Conservation (phyloP, 495 filamentous ascomycete genomes). For the Penicillium waksmanii region DNA sequence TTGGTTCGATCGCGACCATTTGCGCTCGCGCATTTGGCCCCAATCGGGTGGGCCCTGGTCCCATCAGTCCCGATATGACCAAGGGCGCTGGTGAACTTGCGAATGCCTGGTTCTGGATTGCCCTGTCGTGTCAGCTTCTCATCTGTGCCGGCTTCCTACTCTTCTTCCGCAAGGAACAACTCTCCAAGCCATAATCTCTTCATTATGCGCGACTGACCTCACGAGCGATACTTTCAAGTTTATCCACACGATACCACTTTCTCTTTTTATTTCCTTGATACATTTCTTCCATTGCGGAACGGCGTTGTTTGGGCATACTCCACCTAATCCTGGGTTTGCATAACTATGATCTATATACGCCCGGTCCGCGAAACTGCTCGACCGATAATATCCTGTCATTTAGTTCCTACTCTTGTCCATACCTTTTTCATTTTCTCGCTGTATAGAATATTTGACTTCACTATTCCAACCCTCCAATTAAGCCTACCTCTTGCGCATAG, state of each 20-base stretch:
- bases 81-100: conserved; percentile 47
- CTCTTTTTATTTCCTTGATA: conserved; percentile 2
- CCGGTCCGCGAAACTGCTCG: neutral
- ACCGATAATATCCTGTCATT: conserved; percentile 2
- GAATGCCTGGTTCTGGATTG: conserved; percentile 69
- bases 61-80: conserved; percentile 48
- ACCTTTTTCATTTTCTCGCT: neutral
- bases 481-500: too few species aligned
- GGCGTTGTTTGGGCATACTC: neutral
- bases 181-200: conserved; percentile 61
- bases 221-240: conserved; percentile 2
- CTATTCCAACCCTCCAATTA: neutral
- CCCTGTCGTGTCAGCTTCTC: conserved; percentile 60
- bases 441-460: neutral
- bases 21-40: conserved; percentile 50
- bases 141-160: conserved; percentile 67
- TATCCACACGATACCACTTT: neutral
- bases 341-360: neutral
- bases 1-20: conserved; percentile 55
- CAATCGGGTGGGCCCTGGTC: conserved; percentile 48
- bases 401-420: too few species aligned
- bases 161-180: conserved; percentile 75
- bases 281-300: neutral
- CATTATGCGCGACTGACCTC: conserved; percentile 6
- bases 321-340: too few species aligned